These are phyloP conservation scores for Turritis glabra DNA, from an alignment of 345 rosid species.

Conservation along the genomic window DNA sequence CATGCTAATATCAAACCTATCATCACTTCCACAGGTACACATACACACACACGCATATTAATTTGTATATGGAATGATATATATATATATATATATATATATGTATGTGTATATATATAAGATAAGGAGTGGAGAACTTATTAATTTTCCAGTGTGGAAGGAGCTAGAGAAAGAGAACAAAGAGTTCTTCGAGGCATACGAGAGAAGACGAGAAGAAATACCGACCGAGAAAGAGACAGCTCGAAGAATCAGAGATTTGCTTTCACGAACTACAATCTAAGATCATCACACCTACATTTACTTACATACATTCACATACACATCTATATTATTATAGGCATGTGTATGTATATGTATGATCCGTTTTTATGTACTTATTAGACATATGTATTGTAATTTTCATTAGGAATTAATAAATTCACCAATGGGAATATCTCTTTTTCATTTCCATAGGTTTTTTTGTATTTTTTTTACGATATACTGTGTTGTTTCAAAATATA, in stretches of 20 bases:
- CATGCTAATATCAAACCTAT: conserved; percentile 86
- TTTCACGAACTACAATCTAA: conserved; percentile 36
- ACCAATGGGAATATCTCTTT: not conserved
- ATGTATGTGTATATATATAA: not conserved
- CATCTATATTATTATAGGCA: not conserved
- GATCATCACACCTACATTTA: conserved; percentile 16
- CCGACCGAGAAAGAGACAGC: conserved; percentile 46
- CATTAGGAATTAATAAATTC: not conserved
- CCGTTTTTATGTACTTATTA: not conserved
- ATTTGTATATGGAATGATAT: not conserved
- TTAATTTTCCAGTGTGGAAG: conserved; percentile 70
- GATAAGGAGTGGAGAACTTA: not conserved
- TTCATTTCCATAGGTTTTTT: not conserved
- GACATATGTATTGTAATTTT: not conserved
- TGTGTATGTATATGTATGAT: not conserved
- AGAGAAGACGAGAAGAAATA: conserved; percentile 38
- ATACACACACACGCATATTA: not conserved
- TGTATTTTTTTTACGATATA: not conserved
- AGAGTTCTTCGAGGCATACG: conserved; percentile 82
- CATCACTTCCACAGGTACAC: conserved; percentile 82
- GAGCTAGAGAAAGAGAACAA: conserved; percentile 90
- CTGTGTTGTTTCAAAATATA: too few relatives aligned
- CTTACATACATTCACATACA: not conserved
- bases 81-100: not conserved
- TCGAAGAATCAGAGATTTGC: conserved; percentile 44